Evolutionary conservation across 257 asterid species (phyloP).

Genomic region (Solanum verrucosum): DNA sequence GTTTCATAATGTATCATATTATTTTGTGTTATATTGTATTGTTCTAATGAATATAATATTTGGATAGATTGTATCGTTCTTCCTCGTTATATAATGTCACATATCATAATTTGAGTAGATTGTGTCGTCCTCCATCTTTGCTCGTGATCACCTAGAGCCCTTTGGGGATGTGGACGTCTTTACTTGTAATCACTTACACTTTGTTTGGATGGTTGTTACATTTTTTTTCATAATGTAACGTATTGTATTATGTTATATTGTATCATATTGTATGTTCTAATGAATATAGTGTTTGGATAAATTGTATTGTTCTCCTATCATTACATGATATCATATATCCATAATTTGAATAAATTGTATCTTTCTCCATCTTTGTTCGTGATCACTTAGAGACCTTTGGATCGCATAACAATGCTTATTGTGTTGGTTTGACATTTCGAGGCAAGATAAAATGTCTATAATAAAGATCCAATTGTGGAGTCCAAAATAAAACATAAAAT

Average conservation of each 20-base stretch:
- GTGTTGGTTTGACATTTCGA: background rate
- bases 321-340: no score
- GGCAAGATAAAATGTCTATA: background rate
- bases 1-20: no score
- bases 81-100: background rate
- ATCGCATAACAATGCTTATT: background rate
- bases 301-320: no score
- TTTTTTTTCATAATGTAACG: background rate
- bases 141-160: background rate
- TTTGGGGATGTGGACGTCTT: background rate
- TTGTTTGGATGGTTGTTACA: background rate
- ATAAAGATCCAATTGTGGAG: background rate
- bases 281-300: rapidly evolving
- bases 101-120: no score
- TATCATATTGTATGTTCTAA: no score
- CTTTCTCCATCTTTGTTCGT: background rate
- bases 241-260: no score
- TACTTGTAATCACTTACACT: background rate
- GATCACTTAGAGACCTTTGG: background rate
- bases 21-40: no score
- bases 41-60: no score
- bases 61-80: background rate
- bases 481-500: no score
- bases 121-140: background rate
- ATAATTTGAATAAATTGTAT: no score